These are phyloP conservation scores for Globisporangium barbulae DNA, from an alignment of 352 stramenopile species.

Conservation along the genomic window DNA sequence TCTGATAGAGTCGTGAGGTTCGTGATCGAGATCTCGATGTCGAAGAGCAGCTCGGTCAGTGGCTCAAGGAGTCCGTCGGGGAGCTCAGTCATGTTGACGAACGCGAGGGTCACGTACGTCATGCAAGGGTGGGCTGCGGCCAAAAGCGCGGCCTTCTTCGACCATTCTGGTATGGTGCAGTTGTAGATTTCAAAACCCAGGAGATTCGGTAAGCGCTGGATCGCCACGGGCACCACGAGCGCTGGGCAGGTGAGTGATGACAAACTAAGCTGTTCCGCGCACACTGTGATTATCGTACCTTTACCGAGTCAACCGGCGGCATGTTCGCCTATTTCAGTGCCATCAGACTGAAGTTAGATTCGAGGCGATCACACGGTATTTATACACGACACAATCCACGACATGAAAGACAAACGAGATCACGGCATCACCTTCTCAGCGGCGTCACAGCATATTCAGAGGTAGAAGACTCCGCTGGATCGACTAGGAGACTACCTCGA, in stretches of 20 bases:
- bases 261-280: neutral
- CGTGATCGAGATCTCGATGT: constrained; percentile 21
- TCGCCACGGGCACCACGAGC: constrained; percentile 24
- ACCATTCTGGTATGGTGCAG: constrained; percentile 32
- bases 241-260: constrained; percentile 17
- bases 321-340: neutral
- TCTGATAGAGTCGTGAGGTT: constrained; percentile 19
- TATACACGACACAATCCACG: neutral
- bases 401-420: neutral
- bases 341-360: neutral
- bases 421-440: neutral
- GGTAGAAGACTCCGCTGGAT: neutral
- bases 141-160: constrained; percentile 24
- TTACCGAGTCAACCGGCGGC: neutral
- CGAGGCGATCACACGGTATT: neutral
- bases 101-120: constrained; percentile 34
- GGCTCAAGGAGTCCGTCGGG: constrained; percentile 32
- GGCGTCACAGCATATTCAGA: neutral
- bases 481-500: neutral
- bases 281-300: neutral
- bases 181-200: constrained; percentile 50
- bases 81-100: constrained; percentile 40
- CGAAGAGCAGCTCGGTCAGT: constrained; percentile 2
- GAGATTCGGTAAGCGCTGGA: constrained; percentile 29
- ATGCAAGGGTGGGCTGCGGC: constrained; percentile 22